Percentiles rank a stretch among this genome's conserved stretches.
These are phyloP conservation scores for Stachybotrys chlorohalonatus DNA, from an alignment of 2,329 filamentous ascomycete genomes.

Conservation along the genomic window DNA sequence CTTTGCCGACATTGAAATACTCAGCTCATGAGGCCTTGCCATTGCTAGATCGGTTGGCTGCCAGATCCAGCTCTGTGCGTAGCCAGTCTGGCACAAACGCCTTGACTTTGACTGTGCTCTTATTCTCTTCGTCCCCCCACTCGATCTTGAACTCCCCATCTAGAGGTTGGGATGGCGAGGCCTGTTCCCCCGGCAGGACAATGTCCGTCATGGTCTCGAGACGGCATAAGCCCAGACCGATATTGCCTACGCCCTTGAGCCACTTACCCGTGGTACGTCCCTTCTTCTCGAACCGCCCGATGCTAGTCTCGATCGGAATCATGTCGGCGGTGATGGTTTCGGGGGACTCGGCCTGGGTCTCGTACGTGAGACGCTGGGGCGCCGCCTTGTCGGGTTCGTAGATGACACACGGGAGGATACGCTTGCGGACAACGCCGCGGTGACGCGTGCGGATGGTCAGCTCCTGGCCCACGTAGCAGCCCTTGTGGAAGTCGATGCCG, in stretches of 20 bases:
- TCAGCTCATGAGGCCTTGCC: no score
- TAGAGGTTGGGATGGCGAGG: constrained; percentile 51
- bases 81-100: constrained; percentile 81
- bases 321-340: constrained; percentile 21
- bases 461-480: constrained; percentile 95
- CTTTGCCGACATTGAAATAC: no score
- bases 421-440: constrained; percentile 85
- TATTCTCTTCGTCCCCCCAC: constrained; percentile 33
- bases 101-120: constrained; percentile 47
- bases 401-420: constrained; percentile 71
- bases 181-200: constrained; percentile 57
- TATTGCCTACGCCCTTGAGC: constrained; percentile 68
- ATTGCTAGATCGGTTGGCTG: neutral
- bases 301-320: constrained; percentile 36
- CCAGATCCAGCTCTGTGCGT: constrained; percentile 18
- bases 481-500: constrained; percentile 88
- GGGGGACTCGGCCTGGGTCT: constrained; percentile 18
- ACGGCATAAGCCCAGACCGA: constrained; percentile 80
- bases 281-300: constrained; percentile 42
- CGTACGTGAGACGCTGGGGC: constrained; percentile 37
- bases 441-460: constrained; percentile 93
- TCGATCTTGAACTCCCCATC: constrained; percentile 54
- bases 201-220: constrained; percentile 87
- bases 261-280: constrained; percentile 74
- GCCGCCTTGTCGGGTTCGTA: constrained; percentile 42